Percentiles rank a stretch among this genome's conserved stretches.
These are phyloP conservation scores for Chenopodium suecicum DNA, from an alignment of 148 eudicot species.

Conservation along the genomic window DNA sequence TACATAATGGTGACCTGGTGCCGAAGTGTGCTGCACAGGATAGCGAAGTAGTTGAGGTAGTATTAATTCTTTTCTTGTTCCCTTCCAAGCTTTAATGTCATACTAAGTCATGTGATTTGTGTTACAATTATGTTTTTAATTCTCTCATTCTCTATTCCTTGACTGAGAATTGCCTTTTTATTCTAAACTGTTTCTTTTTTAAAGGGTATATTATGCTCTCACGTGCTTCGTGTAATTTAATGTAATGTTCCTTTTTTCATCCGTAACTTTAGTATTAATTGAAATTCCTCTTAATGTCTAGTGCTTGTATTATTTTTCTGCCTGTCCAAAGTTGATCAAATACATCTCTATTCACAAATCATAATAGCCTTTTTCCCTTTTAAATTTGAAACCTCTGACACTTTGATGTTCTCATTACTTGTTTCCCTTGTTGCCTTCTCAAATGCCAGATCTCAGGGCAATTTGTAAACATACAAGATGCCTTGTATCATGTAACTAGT, in stretches of 20 bases:
- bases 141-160: background rate
- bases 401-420: background rate
- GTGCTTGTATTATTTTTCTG: background rate
- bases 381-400: background rate
- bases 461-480: slow-evolving; percentile 64
- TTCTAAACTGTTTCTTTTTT: background rate
- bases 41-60: slow-evolving; percentile 72
- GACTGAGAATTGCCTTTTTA: background rate
- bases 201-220: too few species aligned
- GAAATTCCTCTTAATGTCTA: too few species aligned
- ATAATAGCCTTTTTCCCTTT: background rate
- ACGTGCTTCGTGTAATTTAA: too few species aligned
- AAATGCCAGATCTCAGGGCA: slow-evolving; percentile 69
- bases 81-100: background rate
- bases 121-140: background rate
- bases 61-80: background rate
- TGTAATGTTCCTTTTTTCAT: too few species aligned
- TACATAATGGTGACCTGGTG: slow-evolving; percentile 47
- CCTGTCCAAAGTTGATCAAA: background rate
- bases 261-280: too few species aligned
- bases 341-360: too few species aligned
- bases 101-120: background rate
- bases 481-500: slow-evolving; percentile 61
- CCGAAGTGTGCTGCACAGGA: slow-evolving; percentile 60
- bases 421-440: slow-evolving; percentile 10